phyloP scores from a whole-genome alignment of 176 grass and related monocot genomes.

The Phoenix roebelenii region DNA sequence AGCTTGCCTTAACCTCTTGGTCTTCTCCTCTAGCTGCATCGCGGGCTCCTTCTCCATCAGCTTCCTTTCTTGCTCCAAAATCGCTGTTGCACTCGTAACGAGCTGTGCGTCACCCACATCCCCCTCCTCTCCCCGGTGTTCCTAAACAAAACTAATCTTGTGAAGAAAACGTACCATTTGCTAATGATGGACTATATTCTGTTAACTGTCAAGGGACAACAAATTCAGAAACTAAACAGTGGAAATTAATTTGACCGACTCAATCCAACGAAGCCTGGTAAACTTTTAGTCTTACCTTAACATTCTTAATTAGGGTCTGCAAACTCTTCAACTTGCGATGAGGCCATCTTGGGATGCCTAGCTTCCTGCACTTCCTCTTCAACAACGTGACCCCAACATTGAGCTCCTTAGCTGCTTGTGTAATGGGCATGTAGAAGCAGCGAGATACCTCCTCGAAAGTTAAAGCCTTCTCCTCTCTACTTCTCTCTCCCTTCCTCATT shows the following conservation, averaged over 20 bases:
- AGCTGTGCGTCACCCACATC: not conserved
- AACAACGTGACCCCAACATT: conserved; percentile 50
- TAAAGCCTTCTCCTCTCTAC: conserved; percentile 8
- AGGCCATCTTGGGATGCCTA: conserved; percentile 57
- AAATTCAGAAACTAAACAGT: no score
- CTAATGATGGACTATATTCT: no score
- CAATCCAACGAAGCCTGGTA: not conserved
- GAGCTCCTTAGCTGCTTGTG: conserved; percentile 31
- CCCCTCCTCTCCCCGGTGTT: conserved; percentile 23
- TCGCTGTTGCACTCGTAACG: conserved; percentile 24
- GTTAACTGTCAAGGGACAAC: no score
- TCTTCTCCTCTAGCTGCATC: conserved; percentile 43
- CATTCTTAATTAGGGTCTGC: conserved; percentile 47
- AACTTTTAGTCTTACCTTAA: conserved; percentile 24
- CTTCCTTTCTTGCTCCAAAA: conserved; percentile 36
- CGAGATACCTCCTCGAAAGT: no score
- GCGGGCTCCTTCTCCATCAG: conserved; percentile 47
- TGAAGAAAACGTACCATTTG: no score
- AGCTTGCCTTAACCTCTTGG: conserved; percentile 53
- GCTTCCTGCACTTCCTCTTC: conserved; percentile 55
- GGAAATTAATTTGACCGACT: no score
- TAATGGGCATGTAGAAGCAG: no score
- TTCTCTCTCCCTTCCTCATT: conserved; percentile 1
- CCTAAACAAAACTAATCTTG: conserved; percentile 15
- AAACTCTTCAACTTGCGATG: conserved; percentile 74